Evolutionary conservation across 1,284 basidiomycete genomes (phyloP).

Genomic region (Veloporphyrellus conicus): DNA sequence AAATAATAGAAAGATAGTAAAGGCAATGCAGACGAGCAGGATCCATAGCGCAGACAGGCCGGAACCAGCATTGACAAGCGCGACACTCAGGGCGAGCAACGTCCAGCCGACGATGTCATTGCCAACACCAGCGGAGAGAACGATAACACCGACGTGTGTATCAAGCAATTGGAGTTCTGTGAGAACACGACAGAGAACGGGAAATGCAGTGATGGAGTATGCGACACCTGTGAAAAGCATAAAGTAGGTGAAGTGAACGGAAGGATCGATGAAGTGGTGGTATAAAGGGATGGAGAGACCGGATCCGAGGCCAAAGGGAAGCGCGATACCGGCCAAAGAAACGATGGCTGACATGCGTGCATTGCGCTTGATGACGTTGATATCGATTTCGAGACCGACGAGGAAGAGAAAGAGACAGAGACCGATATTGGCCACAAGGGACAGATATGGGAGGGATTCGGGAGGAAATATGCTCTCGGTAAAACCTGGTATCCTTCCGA

Average conservation of each 20-base stretch:
- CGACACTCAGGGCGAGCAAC: conserved; percentile 80
- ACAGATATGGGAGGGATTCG: conserved; percentile 67
- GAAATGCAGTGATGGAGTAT: conserved; percentile 90
- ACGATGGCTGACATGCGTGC: conserved; percentile 60
- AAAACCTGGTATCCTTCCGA: conserved; percentile 33
- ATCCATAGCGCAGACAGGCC: conserved; percentile 78
- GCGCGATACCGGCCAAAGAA: conserved; percentile 62
- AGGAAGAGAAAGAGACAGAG: conserved; percentile 88
- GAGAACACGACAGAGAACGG: conserved; percentile 86
- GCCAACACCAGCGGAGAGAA: conserved; percentile 89
- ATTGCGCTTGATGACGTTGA: conserved; percentile 73
- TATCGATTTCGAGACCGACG: conserved; percentile 86
- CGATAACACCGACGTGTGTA: conserved; percentile 89
- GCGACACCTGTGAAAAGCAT: conserved; percentile 92
- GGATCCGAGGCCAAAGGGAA: conserved; percentile 81
- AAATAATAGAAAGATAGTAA: conserved; percentile 75
- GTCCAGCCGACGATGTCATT: conserved; percentile 83
- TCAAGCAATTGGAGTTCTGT: conserved; percentile 82
- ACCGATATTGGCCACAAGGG: conserved; percentile 82
- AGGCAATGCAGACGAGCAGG: conserved; percentile 76
- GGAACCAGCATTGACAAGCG: conserved; percentile 79
- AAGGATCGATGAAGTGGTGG: conserved; percentile 68
- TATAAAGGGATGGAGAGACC: conserved; percentile 80
- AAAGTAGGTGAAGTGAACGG: conserved; percentile 78
- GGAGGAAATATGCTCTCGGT: conserved; percentile 68